A percentile compares a stretch with the other conserved stretches of the same genome.
Evolutionary conservation across 2,329 filamentous ascomycete species (phyloP).

Genomic region (Boeremia exigua): DNA sequence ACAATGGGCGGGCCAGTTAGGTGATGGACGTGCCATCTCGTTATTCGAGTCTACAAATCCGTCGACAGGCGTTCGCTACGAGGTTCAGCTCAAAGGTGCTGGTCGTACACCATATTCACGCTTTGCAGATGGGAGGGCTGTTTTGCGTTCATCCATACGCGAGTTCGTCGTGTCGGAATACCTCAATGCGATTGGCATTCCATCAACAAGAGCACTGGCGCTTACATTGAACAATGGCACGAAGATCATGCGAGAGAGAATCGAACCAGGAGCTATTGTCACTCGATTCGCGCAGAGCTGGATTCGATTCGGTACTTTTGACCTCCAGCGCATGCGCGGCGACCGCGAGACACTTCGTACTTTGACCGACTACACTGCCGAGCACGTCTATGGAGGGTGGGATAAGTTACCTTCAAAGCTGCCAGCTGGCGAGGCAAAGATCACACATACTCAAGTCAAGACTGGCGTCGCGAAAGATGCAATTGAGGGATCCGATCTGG

Average conservation of each 20-base stretch:
- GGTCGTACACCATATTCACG: conserved; percentile 93
- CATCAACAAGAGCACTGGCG: conserved; percentile 83
- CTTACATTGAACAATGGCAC: conserved; percentile 75
- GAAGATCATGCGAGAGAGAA: conserved; percentile 76
- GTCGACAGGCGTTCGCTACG: conserved; percentile 73
- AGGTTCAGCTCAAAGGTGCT: conserved; percentile 93
- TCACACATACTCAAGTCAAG: conserved; percentile 52
- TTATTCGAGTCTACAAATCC: conserved; percentile 89
- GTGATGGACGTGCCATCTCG: conserved; percentile 92
- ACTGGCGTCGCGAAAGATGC: conserved; percentile 61
- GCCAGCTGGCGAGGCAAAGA: conserved; percentile 55
- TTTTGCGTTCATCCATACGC: conserved; percentile 87
- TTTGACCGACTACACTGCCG: conserved; percentile 81
- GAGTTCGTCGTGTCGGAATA: conserved; percentile 94
- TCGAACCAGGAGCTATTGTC: conserved; percentile 92
- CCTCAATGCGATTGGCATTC: conserved; percentile 83
- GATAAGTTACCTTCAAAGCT: conserved; percentile 73
- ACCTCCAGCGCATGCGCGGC: conserved; percentile 82
- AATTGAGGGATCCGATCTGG: conserved; percentile 70
- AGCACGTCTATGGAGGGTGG: conserved; percentile 89
- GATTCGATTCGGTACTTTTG: conserved; percentile 94
- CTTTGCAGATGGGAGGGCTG: conserved; percentile 95
- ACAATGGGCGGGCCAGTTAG: conserved; percentile 93
- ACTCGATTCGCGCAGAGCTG: conserved; percentile 89
- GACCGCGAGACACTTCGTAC: conserved; percentile 76